Conservation (phyloP, 768 basidiomycete species). For the Boletus rubropictus region DNA sequence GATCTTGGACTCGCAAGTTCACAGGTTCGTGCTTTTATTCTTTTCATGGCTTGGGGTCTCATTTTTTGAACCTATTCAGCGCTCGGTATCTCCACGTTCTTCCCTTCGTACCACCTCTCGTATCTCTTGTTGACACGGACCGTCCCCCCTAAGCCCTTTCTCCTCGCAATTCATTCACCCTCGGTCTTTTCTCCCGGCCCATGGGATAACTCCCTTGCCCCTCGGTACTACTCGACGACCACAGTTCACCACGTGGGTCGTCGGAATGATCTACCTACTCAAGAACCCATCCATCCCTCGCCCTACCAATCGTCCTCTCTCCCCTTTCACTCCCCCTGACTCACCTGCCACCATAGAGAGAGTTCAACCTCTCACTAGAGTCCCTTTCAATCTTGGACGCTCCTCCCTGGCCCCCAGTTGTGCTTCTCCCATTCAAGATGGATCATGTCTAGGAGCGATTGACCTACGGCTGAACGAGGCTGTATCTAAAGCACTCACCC, state of each 20-base stretch:
- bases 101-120: slow-evolving; percentile 52
- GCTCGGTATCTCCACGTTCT: slow-evolving; percentile 40
- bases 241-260: neutral
- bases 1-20: slow-evolving; percentile 40
- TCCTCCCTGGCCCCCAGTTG: slow-evolving; percentile 37
- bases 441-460: slow-evolving; percentile 73
- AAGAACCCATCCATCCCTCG: slow-evolving; percentile 65
- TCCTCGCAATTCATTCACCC: slow-evolving; percentile 12
- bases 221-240: slow-evolving; percentile 26
- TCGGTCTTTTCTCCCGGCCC: slow-evolving; percentile 9
- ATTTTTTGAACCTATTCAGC: slow-evolving; percentile 13
- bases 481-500: slow-evolving; percentile 67
- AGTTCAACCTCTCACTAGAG: slow-evolving; percentile 48
- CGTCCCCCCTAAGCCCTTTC: slow-evolving; percentile 62
- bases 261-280: slow-evolving; percentile 55
- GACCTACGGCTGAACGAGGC: slow-evolving; percentile 76
- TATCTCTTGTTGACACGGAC: slow-evolving; percentile 61
- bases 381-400: slow-evolving; percentile 57
- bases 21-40: slow-evolving; percentile 15
- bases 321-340: slow-evolving; percentile 43
- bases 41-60: neutral
- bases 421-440: slow-evolving; percentile 60
- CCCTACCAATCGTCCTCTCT: slow-evolving; percentile 56
- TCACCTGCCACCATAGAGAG: slow-evolving; percentile 39
- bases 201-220: slow-evolving; percentile 41